Conservation (phyloP, 441 rosid species). For the Populus tomentosa region DNA sequence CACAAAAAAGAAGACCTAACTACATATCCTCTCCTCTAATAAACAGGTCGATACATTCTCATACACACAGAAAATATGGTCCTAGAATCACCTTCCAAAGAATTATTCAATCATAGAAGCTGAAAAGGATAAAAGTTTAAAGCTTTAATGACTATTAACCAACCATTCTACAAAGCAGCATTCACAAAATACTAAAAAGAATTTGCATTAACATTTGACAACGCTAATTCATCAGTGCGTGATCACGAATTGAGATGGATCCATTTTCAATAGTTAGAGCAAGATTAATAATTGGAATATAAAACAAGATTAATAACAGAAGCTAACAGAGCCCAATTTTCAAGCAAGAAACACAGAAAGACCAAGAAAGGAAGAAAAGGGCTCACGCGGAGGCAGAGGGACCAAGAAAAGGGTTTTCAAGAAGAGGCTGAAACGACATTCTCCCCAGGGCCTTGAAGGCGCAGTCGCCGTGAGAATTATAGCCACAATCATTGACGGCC, state of each 20-base stretch:
- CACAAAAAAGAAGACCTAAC: too few species aligned
- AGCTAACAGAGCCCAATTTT: constrained; percentile 19
- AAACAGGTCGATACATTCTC: too few species aligned
- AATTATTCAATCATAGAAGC: too few species aligned
- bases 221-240: background rate
- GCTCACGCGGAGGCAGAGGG: constrained; percentile 83
- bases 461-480: constrained; percentile 56
- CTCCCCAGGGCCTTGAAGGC: constrained; percentile 36
- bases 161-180: background rate
- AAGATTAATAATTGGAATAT: too few species aligned
- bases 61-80: too few species aligned
- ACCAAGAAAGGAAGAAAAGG: constrained; percentile 8
- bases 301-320: constrained; percentile 51
- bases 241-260: background rate
- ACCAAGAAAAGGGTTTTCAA: constrained; percentile 83
- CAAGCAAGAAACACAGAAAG: background rate
- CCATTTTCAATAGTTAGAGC: background rate
- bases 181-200: background rate
- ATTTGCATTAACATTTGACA: constrained; percentile 12
- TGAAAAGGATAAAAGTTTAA: background rate
- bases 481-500: constrained; percentile 59
- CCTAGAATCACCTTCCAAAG: too few species aligned
- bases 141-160: too few species aligned
- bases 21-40: too few species aligned
- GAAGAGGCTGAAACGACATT: constrained; percentile 70